Conservation (phyloP, 345 rosid genomes). For the Noccaea caerulescens region DNA sequence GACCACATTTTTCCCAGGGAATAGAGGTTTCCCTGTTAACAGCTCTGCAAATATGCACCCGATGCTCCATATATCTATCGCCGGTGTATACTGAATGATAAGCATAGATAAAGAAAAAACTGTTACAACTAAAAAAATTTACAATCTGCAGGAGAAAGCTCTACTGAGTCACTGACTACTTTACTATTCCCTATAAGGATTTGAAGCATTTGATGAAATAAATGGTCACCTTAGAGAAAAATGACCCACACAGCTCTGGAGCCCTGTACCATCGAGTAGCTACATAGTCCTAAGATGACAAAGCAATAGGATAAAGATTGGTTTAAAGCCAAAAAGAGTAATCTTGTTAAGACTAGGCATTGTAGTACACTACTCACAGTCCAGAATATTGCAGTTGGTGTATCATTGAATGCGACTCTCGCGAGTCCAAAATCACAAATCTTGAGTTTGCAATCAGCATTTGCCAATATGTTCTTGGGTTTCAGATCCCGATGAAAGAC, state of each 20-base stretch:
- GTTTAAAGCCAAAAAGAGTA: slow-evolving; percentile 2
- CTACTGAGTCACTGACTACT: too few relatives aligned
- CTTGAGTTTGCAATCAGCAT: slow-evolving; percentile 96
- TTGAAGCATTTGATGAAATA: not conserved
- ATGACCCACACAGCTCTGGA: slow-evolving; percentile 96
- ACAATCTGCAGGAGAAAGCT: slow-evolving; percentile 9
- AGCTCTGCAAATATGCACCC: slow-evolving; percentile 98
- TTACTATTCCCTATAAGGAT: not conserved
- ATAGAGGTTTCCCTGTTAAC: slow-evolving; percentile 90
- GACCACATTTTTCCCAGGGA: slow-evolving; percentile 96
- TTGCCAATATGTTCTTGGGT: slow-evolving; percentile 92
- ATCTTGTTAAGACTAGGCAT: not conserved
- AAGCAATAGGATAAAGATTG: not conserved
- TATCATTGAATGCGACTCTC: slow-evolving; percentile 91
- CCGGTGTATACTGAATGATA: slow-evolving; percentile 83
- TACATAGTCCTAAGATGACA: slow-evolving; percentile 74
- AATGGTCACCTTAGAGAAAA: slow-evolving; percentile 81
- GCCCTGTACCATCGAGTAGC: slow-evolving; percentile 98
- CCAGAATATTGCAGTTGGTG: slow-evolving; percentile 95
- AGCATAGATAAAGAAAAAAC: slow-evolving; percentile 26
- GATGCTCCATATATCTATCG: slow-evolving; percentile 96
- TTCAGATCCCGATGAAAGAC: slow-evolving; percentile 93
- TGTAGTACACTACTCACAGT: slow-evolving; percentile 56
- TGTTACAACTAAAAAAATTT: not conserved
- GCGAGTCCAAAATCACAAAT: slow-evolving; percentile 99